These are phyloP conservation scores for Septoria petroselini DNA, from an alignment of 2,329 filamentous ascomycete genomes.

Conservation along the genomic window DNA sequence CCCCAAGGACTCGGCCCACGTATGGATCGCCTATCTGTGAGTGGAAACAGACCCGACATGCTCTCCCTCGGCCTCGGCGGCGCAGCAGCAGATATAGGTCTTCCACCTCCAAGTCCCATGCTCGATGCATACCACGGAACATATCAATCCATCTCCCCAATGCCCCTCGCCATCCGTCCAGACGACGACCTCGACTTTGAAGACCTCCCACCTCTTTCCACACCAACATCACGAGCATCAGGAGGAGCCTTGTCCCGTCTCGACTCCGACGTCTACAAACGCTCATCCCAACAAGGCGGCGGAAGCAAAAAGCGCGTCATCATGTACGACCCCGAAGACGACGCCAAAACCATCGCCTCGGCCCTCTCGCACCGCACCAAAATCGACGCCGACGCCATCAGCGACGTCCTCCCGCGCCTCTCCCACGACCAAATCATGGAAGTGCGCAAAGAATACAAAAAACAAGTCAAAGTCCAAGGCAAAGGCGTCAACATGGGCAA, in stretches of 20 bases:
- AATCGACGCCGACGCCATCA: constrained; percentile 67
- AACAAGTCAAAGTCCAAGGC: constrained; percentile 75
- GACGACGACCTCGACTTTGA: constrained; percentile 56
- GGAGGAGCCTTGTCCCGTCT: constrained; percentile 16
- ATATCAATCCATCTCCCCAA: constrained; percentile 90
- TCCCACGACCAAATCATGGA: constrained; percentile 85
- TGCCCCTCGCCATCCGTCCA: constrained; percentile 74
- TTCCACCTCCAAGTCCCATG: constrained; percentile 74
- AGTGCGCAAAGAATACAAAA: constrained; percentile 86
- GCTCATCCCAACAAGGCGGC: constrained; percentile 36
- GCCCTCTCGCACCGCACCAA: constrained; percentile 62
- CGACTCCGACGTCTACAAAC: constrained; percentile 26
- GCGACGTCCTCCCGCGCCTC: constrained; percentile 79
- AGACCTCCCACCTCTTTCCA: constrained; percentile 43
- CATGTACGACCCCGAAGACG: constrained; percentile 81
- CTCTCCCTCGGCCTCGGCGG: constrained; percentile 31
- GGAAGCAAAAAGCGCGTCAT: constrained; percentile 60
- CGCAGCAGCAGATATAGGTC: constrained; percentile 34
- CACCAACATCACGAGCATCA: constrained; percentile 29
- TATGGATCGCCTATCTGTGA: constrained; percentile 49
- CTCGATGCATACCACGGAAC: constrained; percentile 91
- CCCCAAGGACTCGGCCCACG: constrained; percentile 39
- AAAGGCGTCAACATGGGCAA: constrained; percentile 82
- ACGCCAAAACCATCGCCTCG: constrained; percentile 71
- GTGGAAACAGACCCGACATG: constrained; percentile 45